Percentiles rank a stretch among this genome's conserved stretches.
These are phyloP conservation scores for Colletotrichum shisoi DNA, from an alignment of 2,329 filamentous ascomycete genomes.

Conservation along the genomic window DNA sequence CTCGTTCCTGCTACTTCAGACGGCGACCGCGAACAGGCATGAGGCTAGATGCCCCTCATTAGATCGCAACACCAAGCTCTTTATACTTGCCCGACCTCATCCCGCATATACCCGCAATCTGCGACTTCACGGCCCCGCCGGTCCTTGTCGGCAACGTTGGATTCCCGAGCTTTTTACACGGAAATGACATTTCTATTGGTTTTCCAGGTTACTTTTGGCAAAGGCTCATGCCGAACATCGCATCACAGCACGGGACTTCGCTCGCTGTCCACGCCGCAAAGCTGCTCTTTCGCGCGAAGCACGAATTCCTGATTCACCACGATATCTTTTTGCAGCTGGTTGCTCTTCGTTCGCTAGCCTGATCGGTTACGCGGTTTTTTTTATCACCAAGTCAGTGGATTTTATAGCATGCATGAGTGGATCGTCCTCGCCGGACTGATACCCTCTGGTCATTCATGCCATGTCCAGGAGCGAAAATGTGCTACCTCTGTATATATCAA, in stretches of 20 bases:
- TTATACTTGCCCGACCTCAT: conserved; percentile 22
- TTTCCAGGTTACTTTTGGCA: conserved; percentile 4
- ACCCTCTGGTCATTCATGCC: conserved; percentile 14
- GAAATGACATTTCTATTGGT: background rate
- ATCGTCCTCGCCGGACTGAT: background rate
- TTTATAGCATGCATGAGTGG: conserved; percentile 15
- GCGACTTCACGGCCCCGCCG: conserved; percentile 22
- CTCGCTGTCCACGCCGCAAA: conserved; percentile 25
- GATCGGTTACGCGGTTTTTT: conserved; percentile 22
- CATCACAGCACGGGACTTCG: conserved; percentile 16
- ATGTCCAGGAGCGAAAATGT: conserved; percentile 7
- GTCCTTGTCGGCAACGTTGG: conserved; percentile 11
- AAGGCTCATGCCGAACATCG: conserved; percentile 12
- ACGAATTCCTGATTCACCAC: conserved; percentile 19
- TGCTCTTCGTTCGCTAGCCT: conserved; percentile 29
- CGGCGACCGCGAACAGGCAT: conserved; percentile 50
- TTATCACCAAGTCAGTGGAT: conserved; percentile 18
- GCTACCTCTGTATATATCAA: conserved; percentile 35
- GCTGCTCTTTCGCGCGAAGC: conserved; percentile 22
- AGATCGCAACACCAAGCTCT: conserved; percentile 31
- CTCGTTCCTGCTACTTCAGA: conserved; percentile 44
- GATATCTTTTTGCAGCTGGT: conserved; percentile 22
- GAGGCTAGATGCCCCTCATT: conserved; percentile 27
- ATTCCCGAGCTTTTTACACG: background rate
- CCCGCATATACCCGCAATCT: conserved; percentile 37